Conservation (phyloP, 805 yeast species). For the Wickerhamia fluorescens region DNA sequence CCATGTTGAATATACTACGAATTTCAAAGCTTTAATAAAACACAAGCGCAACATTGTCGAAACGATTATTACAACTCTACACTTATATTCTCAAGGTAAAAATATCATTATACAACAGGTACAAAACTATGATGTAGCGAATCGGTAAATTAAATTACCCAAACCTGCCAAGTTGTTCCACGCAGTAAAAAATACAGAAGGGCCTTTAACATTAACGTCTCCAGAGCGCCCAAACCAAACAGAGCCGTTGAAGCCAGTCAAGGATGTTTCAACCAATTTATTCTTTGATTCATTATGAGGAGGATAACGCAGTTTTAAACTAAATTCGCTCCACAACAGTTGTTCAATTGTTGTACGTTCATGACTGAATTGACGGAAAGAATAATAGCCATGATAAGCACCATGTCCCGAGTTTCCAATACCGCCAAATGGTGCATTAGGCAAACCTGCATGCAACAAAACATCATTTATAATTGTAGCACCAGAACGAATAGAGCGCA, state of each 20-base stretch:
- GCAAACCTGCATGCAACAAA: conserved; percentile 60
- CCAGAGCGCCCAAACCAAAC: conserved; percentile 36
- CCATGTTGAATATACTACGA: too few relatives aligned
- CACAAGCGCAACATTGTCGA: too few relatives aligned
- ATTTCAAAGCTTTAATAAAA: too few relatives aligned
- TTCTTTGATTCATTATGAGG: conserved; percentile 43
- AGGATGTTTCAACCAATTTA: conserved; percentile 16
- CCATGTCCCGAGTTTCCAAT: conserved; percentile 82
- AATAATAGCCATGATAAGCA: conserved; percentile 67
- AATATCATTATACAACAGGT: background rate
- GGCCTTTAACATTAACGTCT: conserved; percentile 28
- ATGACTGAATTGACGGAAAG: conserved; percentile 64
- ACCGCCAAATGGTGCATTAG: conserved; percentile 85
- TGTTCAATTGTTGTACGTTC: conserved; percentile 60
- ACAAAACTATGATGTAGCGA: too few relatives aligned
- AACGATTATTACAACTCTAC: too few relatives aligned
- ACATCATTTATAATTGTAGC: conserved; percentile 65
- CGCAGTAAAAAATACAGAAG: conserved; percentile 21
- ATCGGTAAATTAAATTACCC: conserved; percentile 20
- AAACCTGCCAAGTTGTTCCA: conserved; percentile 28
- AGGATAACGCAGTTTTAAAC: conserved; percentile 58
- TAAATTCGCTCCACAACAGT: conserved; percentile 55
- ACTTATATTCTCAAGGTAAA: too few relatives aligned
- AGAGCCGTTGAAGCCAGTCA: conserved; percentile 22
- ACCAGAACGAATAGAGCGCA: conserved; percentile 60